Base-by-base conservation (phyloP, 73 alveolate species). In the Paramecium primaurelia region DNA sequence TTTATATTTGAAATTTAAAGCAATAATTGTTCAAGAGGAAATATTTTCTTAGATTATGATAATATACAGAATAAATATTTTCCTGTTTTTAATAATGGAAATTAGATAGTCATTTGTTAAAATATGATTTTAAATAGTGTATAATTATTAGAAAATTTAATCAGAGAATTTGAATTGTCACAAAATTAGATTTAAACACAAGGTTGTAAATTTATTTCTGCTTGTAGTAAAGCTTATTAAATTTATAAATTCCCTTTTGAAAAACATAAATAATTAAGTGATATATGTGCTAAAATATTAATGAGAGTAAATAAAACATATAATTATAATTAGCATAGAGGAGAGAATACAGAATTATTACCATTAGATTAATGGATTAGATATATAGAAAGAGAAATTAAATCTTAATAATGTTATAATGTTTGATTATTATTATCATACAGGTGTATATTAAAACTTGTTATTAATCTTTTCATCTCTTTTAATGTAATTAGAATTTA, bases 341-440 rank as follows among this genome's bases (percentile, higher is more conserved):
- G 86, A 28, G n/a, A 71, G 7, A 71, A 71, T 26, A 18, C 0
- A 71, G 59, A 71, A 10, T 14, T 8, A 32, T 71, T 28, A 16
- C 86, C 86, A 28, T 71, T 28, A 34, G 88, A 75, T 75, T 36
- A 14, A 75, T 75, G 88, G 68, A 36, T 75, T 16, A 75, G 68
- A 34, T n/a, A 30, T 16, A 45, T 34, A 34, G 34, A 37, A n/a
- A 75, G 14, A 40, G 42, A 37, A 40, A 0, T 75, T 11, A 45
- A 75, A 75, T 34, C 10, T 36, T 34, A 75, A 75, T 37, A 40
- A 32, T 75, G 25, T 36, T 75, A 32, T 28, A 34, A 68, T 68
- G 4, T 68, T 26, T 68, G 45, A 25, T 68, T 68, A 28, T 26
- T 12, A 14, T 68, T 32, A 18, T 68, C 47, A 68, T 11, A 2